Base-by-base conservation (phyloP, 2,329 filamentous ascomycete species). In the Hymenoscyphus linearis region DNA sequence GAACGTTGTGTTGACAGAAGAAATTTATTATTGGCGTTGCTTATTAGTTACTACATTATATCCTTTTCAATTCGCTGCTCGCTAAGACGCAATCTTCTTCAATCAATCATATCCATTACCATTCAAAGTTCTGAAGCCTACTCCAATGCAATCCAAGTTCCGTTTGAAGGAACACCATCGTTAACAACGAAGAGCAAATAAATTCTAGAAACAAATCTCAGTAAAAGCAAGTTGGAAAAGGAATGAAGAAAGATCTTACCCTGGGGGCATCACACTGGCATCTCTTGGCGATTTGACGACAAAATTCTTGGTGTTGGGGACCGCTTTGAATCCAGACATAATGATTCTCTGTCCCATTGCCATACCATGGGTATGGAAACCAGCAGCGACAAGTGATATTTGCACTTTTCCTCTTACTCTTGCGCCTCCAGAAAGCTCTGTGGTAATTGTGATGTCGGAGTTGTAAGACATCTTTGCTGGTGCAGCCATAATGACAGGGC, bases 231-330 rank as follows among this genome's bases (percentile, higher is more conserved):
- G 16, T 10, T 1, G 10, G 5, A 22, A n/a, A 9, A 18, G n/a
- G n/a, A 9, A 44, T 18, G 4, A n/a, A 44, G n/a, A 18, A 44
- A 44, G 16, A 55, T n/a, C 31, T 31, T 31, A 31, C 12, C 55
- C 55, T 4, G 55, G 55, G 14, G 55, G 34, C 16, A 57, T 57
- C 9, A 57, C 55, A 44, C 35, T 57, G 22, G 55, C 55, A 57
- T 57, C 55, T 25, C 55, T 57, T 14, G 55, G 55, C 13, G 55
- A 35, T 16, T 10, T 26, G 18, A 57, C 55, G n/a, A n/a, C 9
- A 31, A 25, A 57, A 9, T 22, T 14, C 25, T 47, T 44, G 13
- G 35, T 26, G 22, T 47, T 57, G 3, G 36, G 34, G 4, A 25
- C 25, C 7, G 55, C 55, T 16, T 44, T 40, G n/a, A 47, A 57